A percentile compares a stretch with the other conserved stretches of the same genome.
Conservation (phyloP, 129 eudicot species). For the Glebionis coronaria region DNA sequence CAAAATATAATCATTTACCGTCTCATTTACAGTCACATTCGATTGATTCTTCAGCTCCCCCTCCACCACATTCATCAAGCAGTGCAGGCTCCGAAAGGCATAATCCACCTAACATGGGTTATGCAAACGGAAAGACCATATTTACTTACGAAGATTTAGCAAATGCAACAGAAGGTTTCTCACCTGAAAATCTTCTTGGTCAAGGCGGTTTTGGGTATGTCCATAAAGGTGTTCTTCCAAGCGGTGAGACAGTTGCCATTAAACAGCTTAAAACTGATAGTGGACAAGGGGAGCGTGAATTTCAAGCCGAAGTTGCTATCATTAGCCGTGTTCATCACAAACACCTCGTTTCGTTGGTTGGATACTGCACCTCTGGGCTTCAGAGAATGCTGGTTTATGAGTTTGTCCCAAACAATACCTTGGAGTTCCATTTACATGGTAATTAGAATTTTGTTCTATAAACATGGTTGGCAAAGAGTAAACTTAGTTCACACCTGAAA, state of each 20-base stretch:
- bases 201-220: conserved; percentile 97
- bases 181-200: conserved; percentile 74
- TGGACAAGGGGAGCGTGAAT: conserved; percentile 96
- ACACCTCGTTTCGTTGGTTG: conserved; percentile 77
- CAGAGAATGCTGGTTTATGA: conserved; percentile 78
- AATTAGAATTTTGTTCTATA: conserved; percentile 20
- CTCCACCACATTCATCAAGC: conserved; percentile 39
- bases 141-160: conserved; percentile 73
- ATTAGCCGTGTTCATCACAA: conserved; percentile 78
- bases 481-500: conserved; percentile 1
- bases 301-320: conserved; percentile 90
- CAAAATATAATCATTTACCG: conserved; percentile 31
- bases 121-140: conserved; percentile 36
- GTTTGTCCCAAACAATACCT: conserved; percentile 72
- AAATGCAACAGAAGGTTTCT: conserved; percentile 61
- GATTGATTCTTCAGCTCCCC: conserved; percentile 29
- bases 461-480: conserved; percentile 1
- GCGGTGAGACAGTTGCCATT: conserved; percentile 74
- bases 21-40: conserved; percentile 27
- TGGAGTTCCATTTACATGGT: conserved; percentile 89
- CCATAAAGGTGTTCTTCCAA: conserved; percentile 67
- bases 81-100: conserved; percentile 44
- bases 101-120: conserved; percentile 25
- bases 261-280: conserved; percentile 84
- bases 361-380: conserved; percentile 71